phyloP scores from a whole-genome alignment of 140 eudicot genomes.

The Oenanthe javanica region DNA sequence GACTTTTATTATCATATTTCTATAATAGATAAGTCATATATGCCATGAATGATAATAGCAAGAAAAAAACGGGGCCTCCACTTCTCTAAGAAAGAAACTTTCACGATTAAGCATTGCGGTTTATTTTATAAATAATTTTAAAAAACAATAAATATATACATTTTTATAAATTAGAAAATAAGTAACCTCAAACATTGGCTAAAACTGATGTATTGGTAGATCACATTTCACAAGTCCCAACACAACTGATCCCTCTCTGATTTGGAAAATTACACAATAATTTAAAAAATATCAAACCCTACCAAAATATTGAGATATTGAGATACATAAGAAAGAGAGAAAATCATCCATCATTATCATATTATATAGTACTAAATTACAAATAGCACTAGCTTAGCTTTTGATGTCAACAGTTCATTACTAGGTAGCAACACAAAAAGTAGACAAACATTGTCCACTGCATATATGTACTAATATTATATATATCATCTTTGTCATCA shows the following conservation, averaged over 20 bases:
- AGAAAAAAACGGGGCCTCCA: no score
- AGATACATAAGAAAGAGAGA: background rate
- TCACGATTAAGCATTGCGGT: no score
- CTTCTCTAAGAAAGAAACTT: no score
- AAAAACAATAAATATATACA: no score
- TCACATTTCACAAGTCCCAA: slow-evolving; percentile 10
- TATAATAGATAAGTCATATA: no score
- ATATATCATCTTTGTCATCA: background rate
- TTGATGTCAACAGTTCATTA: background rate
- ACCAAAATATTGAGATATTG: background rate
- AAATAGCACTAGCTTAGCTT: slow-evolving; percentile 13
- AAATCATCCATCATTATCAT: slow-evolving; percentile 3
- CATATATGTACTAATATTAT: background rate
- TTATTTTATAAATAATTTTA: no score
- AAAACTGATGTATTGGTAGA: background rate
- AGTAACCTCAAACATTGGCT: no score
- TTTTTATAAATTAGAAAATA: no score
- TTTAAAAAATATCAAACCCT: background rate
- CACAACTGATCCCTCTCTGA: background rate
- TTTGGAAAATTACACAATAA: background rate
- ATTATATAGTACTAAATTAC: background rate
- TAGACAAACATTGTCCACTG: background rate
- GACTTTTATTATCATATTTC: no score
- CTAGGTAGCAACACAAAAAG: slow-evolving; percentile 9
- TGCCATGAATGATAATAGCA: no score